phyloP scores from a whole-genome alignment of 2,329 filamentous ascomycete species.

The Cladosporium halotolerans region DNA sequence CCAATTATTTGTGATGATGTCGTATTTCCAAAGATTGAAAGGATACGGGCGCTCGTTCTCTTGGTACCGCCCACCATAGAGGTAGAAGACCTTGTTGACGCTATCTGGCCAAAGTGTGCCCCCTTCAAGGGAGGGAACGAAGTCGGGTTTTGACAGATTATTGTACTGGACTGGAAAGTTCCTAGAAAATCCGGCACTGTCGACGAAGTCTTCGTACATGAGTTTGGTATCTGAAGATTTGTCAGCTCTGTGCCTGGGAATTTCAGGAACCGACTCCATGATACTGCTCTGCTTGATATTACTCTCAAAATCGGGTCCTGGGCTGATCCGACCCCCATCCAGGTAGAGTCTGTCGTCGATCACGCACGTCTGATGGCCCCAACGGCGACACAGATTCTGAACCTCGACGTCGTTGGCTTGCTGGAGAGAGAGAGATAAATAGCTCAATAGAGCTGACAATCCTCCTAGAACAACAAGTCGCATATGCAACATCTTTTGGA shows the following conservation, averaged over 20 bases:
- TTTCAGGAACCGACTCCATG: too few relatives aligned
- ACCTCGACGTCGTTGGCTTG: neutral
- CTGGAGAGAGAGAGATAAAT: neutral
- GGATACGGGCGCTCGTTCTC: conserved; percentile 30
- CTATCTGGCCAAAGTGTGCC: conserved; percentile 54
- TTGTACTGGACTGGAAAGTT: too few relatives aligned
- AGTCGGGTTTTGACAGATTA: conserved; percentile 12
- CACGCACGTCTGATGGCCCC: conserved; percentile 55
- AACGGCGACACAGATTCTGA: conserved; percentile 32
- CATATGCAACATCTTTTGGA: too few relatives aligned
- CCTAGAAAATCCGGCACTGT: conserved; percentile 17
- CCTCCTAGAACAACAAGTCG: too few relatives aligned
- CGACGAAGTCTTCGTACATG: neutral
- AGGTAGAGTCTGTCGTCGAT: conserved; percentile 56
- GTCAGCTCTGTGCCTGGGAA: too few relatives aligned
- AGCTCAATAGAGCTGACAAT: too few relatives aligned
- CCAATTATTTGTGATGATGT: conserved; percentile 53
- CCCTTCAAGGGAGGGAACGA: conserved; percentile 47
- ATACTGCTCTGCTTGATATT: conserved; percentile 18
- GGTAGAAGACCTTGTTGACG: conserved; percentile 57
- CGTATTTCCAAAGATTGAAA: conserved; percentile 52
- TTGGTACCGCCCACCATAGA: conserved; percentile 55
- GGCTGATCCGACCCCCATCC: conserved; percentile 55
- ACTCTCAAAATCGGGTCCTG: conserved; percentile 52
- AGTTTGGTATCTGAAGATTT: too few relatives aligned